Percentiles rank a stretch among this genome's conserved stretches.
Evolutionary conservation across 768 basidiomycete genomes (phyloP).

Genomic region (Psilocybe tampanensis): DNA sequence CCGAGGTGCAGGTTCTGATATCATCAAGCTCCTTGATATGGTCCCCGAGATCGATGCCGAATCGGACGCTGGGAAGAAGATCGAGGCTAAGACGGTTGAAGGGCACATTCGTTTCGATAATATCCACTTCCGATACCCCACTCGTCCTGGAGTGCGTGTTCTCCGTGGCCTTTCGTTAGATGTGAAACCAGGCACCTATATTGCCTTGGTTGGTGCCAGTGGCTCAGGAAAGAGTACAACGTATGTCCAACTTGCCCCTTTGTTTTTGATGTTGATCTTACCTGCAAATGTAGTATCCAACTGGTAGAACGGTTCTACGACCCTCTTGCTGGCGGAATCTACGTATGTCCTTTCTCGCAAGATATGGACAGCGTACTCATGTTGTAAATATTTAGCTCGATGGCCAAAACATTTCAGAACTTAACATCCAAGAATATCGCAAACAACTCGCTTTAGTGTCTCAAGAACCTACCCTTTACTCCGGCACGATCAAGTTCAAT

Average conservation of each 20-base stretch:
- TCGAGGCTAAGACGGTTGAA: conserved; percentile 44
- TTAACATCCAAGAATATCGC: conserved; percentile 86
- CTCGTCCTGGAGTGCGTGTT: conserved; percentile 81
- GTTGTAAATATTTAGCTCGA: conserved; percentile 52
- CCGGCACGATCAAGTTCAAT: conserved; percentile 89
- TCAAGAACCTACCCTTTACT: conserved; percentile 88
- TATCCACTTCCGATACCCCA: conserved; percentile 90
- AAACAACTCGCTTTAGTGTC: conserved; percentile 89
- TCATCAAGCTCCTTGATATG: conserved; percentile 77
- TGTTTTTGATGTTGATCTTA: conserved; percentile 2
- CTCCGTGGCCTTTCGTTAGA: conserved; percentile 73
- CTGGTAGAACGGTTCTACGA: conserved; percentile 86
- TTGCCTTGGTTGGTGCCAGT: conserved; percentile 83
- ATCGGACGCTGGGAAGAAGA: conserved; percentile 57
- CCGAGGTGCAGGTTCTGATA: conserved; percentile 71
- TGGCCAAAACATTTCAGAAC: conserved; percentile 68
- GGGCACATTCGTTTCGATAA: conserved; percentile 79
- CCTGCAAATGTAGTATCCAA: conserved; percentile 57
- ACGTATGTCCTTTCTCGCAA: conserved; percentile 39
- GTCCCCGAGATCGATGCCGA: conserved; percentile 81
- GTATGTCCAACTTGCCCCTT: conserved; percentile 30
- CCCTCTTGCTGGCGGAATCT: conserved; percentile 69
- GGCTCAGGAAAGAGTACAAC: conserved; percentile 86
- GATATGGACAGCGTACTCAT: background rate
- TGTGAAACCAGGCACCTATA: conserved; percentile 76